A percentile compares a stretch with the other conserved stretches of the same genome.
phyloP scores from a whole-genome alignment of 2,329 filamentous ascomycete genomes.

The Scedosporium minutisporum region DNA sequence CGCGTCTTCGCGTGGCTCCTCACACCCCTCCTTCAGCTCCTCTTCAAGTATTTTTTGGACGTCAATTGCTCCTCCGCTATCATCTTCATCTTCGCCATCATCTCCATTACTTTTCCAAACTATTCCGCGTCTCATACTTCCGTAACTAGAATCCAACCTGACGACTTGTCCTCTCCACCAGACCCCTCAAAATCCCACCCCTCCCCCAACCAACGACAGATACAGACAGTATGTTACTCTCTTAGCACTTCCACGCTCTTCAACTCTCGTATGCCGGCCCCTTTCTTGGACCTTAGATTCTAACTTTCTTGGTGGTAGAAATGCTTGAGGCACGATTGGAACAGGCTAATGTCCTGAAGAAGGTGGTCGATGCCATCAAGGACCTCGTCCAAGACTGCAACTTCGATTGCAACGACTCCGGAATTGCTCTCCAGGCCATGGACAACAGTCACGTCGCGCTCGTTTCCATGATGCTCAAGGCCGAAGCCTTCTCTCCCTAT shows the following conservation, averaged over 20 bases:
- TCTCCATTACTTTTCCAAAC: neutral
- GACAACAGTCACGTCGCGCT: constrained; percentile 99
- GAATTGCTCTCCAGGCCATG: constrained; percentile 97
- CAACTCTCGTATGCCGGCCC: neutral
- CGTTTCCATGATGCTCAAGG: constrained; percentile 97
- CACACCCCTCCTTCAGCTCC: constrained; percentile 3
- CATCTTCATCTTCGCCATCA: neutral
- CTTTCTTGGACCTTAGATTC: neutral
- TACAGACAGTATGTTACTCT: neutral
- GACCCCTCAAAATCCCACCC: neutral
- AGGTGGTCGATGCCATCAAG: constrained; percentile 98
- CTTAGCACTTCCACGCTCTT: constrained; percentile 22
- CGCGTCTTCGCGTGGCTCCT: constrained; percentile 4
- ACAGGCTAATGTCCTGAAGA: constrained; percentile 90
- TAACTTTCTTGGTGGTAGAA: constrained; percentile 21
- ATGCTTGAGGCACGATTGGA: constrained; percentile 97
- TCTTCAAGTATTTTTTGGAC: neutral
- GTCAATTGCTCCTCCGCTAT: neutral
- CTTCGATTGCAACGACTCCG: constrained; percentile 99
- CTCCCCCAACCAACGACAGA: neutral
- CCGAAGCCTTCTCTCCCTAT: constrained; percentile 88
- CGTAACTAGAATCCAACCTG: neutral
- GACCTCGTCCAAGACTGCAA: constrained; percentile 99
- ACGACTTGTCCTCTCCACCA: neutral
- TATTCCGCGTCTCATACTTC: neutral